These are phyloP conservation scores for Fusarium sp. DNA, from an alignment of 2,329 filamentous ascomycete species.

Conservation along the genomic window DNA sequence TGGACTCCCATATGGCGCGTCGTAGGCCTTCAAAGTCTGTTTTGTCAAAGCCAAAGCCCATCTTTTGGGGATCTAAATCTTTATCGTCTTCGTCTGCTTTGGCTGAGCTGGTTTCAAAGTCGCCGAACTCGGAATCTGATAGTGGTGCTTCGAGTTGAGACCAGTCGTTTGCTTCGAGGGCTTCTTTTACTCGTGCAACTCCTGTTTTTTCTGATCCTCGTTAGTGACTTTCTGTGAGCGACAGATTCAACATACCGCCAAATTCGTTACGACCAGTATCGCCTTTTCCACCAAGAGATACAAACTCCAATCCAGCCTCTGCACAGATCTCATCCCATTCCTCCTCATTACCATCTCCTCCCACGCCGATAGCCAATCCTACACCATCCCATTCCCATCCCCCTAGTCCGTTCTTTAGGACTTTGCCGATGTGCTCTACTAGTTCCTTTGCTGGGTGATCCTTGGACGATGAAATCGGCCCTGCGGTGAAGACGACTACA, in stretches of 20 bases:
- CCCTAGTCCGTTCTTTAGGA: slow-evolving; percentile 68
- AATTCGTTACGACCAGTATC: slow-evolving; percentile 65
- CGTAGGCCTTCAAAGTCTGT: slow-evolving; percentile 65
- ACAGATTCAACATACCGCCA: slow-evolving; percentile 59
- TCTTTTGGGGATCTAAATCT: slow-evolving; percentile 58
- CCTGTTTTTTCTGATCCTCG: slow-evolving; percentile 65
- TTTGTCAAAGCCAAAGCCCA: slow-evolving; percentile 65
- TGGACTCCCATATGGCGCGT: slow-evolving; percentile 63
- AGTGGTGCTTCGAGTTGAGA: slow-evolving; percentile 48
- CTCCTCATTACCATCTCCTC: slow-evolving; percentile 59
- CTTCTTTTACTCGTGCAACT: slow-evolving; percentile 69
- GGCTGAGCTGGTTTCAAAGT: slow-evolving; percentile 51
- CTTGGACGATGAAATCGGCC: slow-evolving; percentile 18
- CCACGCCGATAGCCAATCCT: slow-evolving; percentile 68
- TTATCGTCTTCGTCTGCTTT: slow-evolving; percentile 48
- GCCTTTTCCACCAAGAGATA: slow-evolving; percentile 60
- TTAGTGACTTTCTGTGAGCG: slow-evolving; percentile 29
- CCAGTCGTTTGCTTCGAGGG: slow-evolving; percentile 76
- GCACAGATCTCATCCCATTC: slow-evolving; percentile 72
- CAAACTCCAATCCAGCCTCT: slow-evolving; percentile 71
- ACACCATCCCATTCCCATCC: slow-evolving; percentile 75
- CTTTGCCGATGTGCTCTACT: slow-evolving; percentile 64
- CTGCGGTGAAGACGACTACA: slow-evolving; percentile 56
- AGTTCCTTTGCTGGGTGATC: slow-evolving; percentile 53
- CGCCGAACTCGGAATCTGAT: slow-evolving; percentile 47